Evolutionary conservation across 106 monocot species (phyloP).

Genomic region (Posidonia australis): DNA sequence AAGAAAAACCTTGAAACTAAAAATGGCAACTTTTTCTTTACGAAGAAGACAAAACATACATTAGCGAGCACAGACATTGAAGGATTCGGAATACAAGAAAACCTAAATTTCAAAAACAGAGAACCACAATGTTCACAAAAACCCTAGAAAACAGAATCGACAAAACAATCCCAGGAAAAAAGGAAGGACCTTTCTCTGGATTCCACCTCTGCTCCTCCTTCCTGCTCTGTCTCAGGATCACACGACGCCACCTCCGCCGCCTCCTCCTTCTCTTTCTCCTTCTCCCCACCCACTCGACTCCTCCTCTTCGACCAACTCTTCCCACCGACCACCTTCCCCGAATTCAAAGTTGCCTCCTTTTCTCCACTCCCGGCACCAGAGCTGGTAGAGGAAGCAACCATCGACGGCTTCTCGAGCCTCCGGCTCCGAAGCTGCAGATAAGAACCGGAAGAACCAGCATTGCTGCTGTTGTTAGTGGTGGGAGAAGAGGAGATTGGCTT

Average conservation of each 20-base stretch:
- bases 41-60: no score
- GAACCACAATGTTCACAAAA: not conserved
- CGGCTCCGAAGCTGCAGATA: constrained; percentile 54
- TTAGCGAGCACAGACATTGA: no score
- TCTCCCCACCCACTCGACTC: not conserved
- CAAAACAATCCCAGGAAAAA: not conserved
- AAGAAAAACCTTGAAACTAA: no score
- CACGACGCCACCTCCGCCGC: constrained; percentile 6
- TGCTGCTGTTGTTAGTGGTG: not conserved
- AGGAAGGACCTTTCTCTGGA: not conserved
- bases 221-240: not conserved
- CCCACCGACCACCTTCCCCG: not conserved
- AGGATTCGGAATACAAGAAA: no score
- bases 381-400: not conserved
- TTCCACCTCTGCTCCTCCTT: constrained; percentile 1
- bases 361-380: not conserved
- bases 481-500: no score
- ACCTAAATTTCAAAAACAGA: no score
- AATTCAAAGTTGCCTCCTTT: constrained; percentile 1
- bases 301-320: not conserved
- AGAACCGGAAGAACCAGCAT: not conserved
- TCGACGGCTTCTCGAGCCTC: constrained; percentile 46
- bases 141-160: constrained; percentile 2
- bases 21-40: no score
- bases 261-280: not conserved